These are phyloP conservation scores for Priceomyces fermenticarens DNA, from an alignment of 805 yeast genomes.

Conservation along the genomic window DNA sequence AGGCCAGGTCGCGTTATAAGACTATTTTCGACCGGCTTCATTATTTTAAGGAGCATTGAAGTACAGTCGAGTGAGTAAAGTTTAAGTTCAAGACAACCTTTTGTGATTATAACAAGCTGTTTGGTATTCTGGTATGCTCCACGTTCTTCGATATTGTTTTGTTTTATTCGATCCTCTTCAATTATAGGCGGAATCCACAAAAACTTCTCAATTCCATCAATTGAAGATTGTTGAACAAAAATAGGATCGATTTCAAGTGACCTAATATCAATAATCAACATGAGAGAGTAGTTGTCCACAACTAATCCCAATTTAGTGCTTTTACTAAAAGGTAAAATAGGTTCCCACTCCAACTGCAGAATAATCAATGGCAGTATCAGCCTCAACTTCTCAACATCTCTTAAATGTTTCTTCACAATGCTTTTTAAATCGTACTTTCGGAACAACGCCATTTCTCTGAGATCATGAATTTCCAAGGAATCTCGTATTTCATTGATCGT, in stretches of 20 bases:
- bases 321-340: conserved; percentile 2
- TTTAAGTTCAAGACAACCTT: conserved; percentile 22
- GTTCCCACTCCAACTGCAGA: conserved; percentile 23
- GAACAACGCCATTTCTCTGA: not conserved
- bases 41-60: conserved; percentile 25
- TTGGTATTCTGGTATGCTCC: conserved; percentile 33
- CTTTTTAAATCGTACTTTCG: conserved; percentile 8
- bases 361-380: conserved; percentile 1
- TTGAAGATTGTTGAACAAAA: conserved; percentile 24
- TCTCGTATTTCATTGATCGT: not conserved
- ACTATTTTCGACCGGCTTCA: conserved; percentile 25
- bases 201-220: conserved; percentile 28
- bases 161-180: conserved; percentile 20
- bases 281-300: conserved; percentile 13
- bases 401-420: conserved; percentile 3
- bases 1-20: conserved; percentile 17
- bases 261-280: conserved; percentile 24
- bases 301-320: conserved; percentile 31
- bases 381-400: not conserved
- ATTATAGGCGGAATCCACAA: conserved; percentile 32
- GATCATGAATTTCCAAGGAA: conserved; percentile 1
- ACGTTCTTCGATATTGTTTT: conserved; percentile 22
- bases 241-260: conserved; percentile 20
- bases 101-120: conserved; percentile 31
- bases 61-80: conserved; percentile 38